Base-by-base conservation (phyloP, 2,329 filamentous ascomycete species). In the Ophiocordyceps camponoti-leonardi region DNA sequence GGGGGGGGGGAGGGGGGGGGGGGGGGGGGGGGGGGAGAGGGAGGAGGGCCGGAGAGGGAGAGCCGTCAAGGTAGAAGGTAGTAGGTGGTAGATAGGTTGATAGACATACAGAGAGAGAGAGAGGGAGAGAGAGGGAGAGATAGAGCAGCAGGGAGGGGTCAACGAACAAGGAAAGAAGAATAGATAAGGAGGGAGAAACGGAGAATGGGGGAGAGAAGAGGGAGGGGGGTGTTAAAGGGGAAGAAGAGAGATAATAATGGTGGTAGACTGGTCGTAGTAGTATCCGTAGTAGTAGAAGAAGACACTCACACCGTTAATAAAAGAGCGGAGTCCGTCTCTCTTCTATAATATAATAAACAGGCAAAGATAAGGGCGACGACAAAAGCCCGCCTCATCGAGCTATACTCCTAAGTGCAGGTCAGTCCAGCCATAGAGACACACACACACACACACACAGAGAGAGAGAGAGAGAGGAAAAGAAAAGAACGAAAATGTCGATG, bases 381-480 rank as follows among this genome's bases (percentile, higher is more conserved):
- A 20, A 33, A 19, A 44, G 42, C 39, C 22, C 45, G 33, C 16
- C 37, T 26, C 47, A 43, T 47, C n/a, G n/a, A 39, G 35, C 50
- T 52, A 52, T 52, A 49, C 50, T 52, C 49, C 50, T 50, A 52
- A 52, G 50, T 52, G 50, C 50, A 52, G 50, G 50, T 52, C 44
- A 31, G 14, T 10, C 26, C 4, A 28, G 26, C 26, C 22, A 23
- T n/a, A n/a, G n/a, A n/a, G n/a, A n/a, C n/a, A n/a, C n/a, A n/a
- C n/a, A n/a, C n/a, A n/a, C n/a, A n/a, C n/a, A n/a, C n/a, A n/a
- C n/a, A n/a, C n/a, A n/a, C n/a, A n/a, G n/a, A n/a, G n/a, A n/a
- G n/a, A n/a, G n/a, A n/a, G n/a, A n/a, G n/a, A n/a, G n/a, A n/a
- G n/a, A 26, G 8, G 8, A 8, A 26, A 26, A 8, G 5, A 26